phyloP scores from a whole-genome alignment of 345 rosid genomes.

The Eucalyptus curtisii region DNA sequence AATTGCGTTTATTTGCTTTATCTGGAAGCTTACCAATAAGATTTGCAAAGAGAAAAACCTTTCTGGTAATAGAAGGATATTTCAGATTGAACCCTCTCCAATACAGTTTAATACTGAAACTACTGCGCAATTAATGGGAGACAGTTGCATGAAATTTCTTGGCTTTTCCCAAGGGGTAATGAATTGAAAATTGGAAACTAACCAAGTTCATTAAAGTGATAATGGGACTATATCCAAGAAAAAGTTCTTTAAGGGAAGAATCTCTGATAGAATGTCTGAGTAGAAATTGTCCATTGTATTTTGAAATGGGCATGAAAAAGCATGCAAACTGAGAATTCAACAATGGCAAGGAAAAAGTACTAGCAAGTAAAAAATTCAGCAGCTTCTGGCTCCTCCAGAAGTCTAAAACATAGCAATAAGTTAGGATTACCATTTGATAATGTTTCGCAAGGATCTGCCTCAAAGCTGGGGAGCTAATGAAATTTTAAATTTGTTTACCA shows the following conservation, averaged over 20 bases:
- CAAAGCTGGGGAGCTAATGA: not conserved
- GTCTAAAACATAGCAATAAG: not conserved
- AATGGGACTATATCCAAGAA: not conserved
- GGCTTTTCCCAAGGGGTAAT: not conserved
- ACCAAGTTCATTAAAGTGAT: not conserved
- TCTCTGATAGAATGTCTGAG: not conserved
- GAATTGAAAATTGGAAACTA: not conserved
- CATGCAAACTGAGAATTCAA: not conserved
- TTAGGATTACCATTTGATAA: not conserved
- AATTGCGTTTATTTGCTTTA: not conserved
- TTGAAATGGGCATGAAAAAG: not conserved
- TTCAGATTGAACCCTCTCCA: not conserved
- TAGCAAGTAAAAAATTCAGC: not conserved
- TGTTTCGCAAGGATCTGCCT: not conserved
- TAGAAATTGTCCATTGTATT: not conserved
- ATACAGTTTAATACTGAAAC: not conserved
- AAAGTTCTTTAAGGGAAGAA: not conserved
- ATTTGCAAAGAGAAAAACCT: not conserved
- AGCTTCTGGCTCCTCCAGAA: not conserved
- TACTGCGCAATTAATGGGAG: not conserved
- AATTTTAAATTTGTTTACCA: not conserved
- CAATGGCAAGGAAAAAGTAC: not conserved
- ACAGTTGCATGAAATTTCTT: not conserved
- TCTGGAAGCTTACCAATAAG: not conserved
- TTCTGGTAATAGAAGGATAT: not conserved